Evolutionary conservation across 2,329 filamentous ascomycete species (phyloP), one percentile per base, ranked within the genome.

Genomic region (Colletotrichum plurivorum): DNA sequence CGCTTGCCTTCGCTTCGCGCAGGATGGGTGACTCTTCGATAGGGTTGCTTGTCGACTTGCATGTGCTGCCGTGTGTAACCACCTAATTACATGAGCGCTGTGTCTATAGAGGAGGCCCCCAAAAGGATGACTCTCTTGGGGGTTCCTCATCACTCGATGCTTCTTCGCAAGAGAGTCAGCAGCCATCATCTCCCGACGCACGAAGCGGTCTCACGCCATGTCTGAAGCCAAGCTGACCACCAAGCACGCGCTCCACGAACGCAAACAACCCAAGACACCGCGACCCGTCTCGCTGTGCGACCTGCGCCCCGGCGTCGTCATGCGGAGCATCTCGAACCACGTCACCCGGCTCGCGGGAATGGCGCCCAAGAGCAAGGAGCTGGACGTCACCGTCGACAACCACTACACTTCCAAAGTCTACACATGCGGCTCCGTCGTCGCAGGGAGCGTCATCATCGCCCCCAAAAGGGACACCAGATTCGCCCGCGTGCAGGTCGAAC

Each of bases 391-490:
- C 59, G 79, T 90, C 58, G 80, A 86, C 72, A 81, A 85, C 75
- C 85, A 89, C 79, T 88, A 83, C 77, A 81, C 73, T 65, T 83
- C 85, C 73, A 88, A 86, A 75, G 81, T 88, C 55, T 89, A 89
- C 77, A 88, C 85, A 5, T 85, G 86, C 0, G 82, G 83, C 13
- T 86, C 87, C 7, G 76, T 80, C 65, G 78, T 90, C 48, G 78
- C 81, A n/a, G 88, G 88, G 54, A 77, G 82, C 45, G 84, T 85
- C 67, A 75, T 79, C 59, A 81, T 90, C 74, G 81, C 75, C 18
- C 76, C 84, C 6, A 76, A 76, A 45, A 80, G 78, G 51, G 82
- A 88, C 72, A 81, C 84, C 12, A 78, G 76, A 16, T 89, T 88
- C 76, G 83, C 87, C 72, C 74, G 75, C 41, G 75, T 89, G 59